Percentiles rank a stretch among this genome's conserved stretches.
phyloP scores from a whole-genome alignment of 345 rosid species.

The Rhodamnia argentea region DNA sequence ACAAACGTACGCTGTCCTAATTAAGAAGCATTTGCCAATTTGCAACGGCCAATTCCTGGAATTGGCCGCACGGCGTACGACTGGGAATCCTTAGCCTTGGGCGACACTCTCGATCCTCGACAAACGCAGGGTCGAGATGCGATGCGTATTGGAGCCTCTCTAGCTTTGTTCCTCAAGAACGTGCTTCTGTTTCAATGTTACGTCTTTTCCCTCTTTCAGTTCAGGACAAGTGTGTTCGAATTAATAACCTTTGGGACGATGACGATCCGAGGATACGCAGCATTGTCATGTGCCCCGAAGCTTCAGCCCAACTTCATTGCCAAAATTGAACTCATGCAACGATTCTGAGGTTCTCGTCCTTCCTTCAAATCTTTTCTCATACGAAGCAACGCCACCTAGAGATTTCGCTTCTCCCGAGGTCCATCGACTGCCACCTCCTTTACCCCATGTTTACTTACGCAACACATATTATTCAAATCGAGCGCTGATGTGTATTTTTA shows the following conservation, averaged over 20 bases:
- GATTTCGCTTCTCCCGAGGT: neutral
- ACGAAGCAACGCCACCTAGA: neutral
- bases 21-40: neutral
- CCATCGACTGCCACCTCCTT: neutral
- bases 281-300: neutral
- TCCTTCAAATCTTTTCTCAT: no score
- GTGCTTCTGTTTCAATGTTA: neutral
- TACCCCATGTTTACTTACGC: neutral
- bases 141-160: neutral
- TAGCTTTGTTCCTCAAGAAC: neutral
- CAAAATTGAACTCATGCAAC: neutral
- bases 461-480: neutral
- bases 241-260: neutral
- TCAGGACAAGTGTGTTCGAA: neutral
- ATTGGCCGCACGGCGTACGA: neutral
- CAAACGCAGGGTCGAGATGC: neutral
- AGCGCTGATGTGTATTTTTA: neutral
- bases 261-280: neutral
- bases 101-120: neutral
- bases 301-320: neutral
- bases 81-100: neutral
- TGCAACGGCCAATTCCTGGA: neutral
- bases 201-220: neutral
- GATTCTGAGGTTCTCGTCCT: neutral
- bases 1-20: neutral